Evolutionary conservation across 1,284 basidiomycete genomes (phyloP), one percentile per base, ranked within the genome.

Genomic region (Xanthoconium separans): DNA sequence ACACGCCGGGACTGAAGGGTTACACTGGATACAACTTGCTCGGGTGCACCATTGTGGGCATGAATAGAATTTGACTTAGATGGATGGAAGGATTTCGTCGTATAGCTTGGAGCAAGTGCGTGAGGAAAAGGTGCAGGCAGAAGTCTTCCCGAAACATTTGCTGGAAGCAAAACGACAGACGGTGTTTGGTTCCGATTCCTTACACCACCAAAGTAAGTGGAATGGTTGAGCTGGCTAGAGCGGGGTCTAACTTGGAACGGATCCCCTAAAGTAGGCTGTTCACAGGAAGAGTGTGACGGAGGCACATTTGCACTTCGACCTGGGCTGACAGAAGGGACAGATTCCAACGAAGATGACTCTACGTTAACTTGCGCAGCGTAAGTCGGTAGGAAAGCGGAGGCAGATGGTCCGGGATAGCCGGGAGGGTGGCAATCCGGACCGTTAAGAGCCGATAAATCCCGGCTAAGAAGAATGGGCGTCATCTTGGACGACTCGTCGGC

Each of bases 401-500:
- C 46, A 50, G 65, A 56, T n/a, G 61, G 54, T 18, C 53, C 51
- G 15, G 56, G 51, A 45, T 57, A 47, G 10, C 49, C 44, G 7
- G 40, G 16, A 46, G 24, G 37, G 10, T 12, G 40, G 29, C 5
- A 44, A 46, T 61, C 58, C 8, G 34, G 47, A 40, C 45, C 16
- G 5, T 45, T 42, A 37, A 44, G 36, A 5, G 54, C 46, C n/a
- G 70, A 65, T 33, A 68, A 57, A n/a, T 69, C 64, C 34, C 70
- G 74, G 39, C 70, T 72, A 22, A 70, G 62, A 34, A 80, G 64
- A 10, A 74, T 73, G 15, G 81, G 78, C 6, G 83, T 78, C 75
- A 83, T 77, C 60, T 78, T 75, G 9, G 82, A 83, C 3, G 87
- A 86, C 65, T 91, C 87, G 58, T 85, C 82, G 1, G 81, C 87